These are phyloP conservation scores for Solioccasus polychromus DNA, from an alignment of 768 basidiomycete genomes.

Conservation along the genomic window DNA sequence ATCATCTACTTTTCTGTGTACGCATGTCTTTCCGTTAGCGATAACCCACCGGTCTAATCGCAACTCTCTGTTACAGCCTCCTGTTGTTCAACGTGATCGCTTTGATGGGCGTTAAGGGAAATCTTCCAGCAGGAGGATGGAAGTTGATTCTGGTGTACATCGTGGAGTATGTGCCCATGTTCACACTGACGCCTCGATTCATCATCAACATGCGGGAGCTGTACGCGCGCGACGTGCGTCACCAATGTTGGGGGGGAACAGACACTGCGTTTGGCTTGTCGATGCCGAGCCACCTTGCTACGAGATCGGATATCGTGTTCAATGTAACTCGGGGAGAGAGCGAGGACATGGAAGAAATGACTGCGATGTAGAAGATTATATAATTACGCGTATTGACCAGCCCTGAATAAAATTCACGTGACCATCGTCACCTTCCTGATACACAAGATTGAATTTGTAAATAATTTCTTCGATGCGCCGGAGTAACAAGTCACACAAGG, in stretches of 20 bases:
- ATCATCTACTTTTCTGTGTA: conserved; percentile 1
- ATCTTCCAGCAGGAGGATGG: not conserved
- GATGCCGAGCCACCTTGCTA: too few relatives aligned
- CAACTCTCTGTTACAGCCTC: not conserved
- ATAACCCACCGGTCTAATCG: too few relatives aligned
- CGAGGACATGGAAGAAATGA: too few relatives aligned
- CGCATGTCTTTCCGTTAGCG: not conserved
- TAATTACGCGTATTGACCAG: conserved; percentile 17
- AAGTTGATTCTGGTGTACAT: not conserved
- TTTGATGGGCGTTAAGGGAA: not conserved
- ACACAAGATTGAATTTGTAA: not conserved
- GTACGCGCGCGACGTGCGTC: not conserved
- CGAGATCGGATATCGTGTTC: too few relatives aligned
- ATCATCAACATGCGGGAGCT: not conserved
- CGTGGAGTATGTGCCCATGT: not conserved
- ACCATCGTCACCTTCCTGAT: not conserved
- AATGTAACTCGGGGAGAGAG: too few relatives aligned
- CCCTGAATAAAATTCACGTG: conserved; percentile 28
- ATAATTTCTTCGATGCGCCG: conserved; percentile 40
- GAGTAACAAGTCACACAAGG: conserved; percentile 68
- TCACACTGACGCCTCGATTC: not conserved
- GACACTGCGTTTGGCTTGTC: not conserved
- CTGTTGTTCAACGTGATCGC: not conserved
- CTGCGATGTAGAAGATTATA: not conserved
- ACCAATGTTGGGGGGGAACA: not conserved